Conservation (phyloP, 805 yeast genomes). For the Blastobotrys muscicola region DNA sequence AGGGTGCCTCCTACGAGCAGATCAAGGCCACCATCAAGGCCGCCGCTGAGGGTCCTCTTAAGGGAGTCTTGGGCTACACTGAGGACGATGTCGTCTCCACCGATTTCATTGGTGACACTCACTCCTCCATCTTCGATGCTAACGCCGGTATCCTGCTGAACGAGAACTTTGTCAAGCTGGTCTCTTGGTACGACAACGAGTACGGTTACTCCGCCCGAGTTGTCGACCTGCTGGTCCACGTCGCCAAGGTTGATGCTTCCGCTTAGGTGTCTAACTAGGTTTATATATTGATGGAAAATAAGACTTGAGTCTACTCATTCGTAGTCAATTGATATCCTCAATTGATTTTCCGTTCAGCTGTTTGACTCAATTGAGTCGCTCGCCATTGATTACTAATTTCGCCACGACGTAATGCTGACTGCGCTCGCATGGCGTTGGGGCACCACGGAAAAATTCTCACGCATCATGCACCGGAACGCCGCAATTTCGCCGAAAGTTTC, state of each 20-base stretch:
- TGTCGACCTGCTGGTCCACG: conserved; percentile 77
- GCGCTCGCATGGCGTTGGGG: too few species aligned
- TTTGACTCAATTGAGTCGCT: too few species aligned
- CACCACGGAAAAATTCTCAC: too few species aligned
- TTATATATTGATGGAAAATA: not conserved
- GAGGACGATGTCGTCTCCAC: conserved; percentile 87
- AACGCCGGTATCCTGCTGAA: conserved; percentile 83
- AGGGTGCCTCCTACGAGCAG: conserved; percentile 71
- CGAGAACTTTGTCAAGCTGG: conserved; percentile 81
- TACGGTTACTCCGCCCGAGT: conserved; percentile 95
- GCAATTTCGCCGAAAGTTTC: too few species aligned
- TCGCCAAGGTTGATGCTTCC: conserved; percentile 34
- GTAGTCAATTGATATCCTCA: not conserved
- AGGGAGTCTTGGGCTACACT: conserved; percentile 83
- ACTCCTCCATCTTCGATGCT: conserved; percentile 85
- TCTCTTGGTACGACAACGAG: conserved; percentile 95
- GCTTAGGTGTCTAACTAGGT: not conserved
- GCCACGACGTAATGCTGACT: too few species aligned
- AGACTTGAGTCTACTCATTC: not conserved
- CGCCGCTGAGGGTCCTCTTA: conserved; percentile 67
- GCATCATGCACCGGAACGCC: too few species aligned
- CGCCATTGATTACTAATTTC: too few species aligned
- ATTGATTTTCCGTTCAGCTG: too few species aligned
- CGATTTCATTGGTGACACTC: conserved; percentile 75
- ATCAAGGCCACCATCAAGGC: conserved; percentile 67